Evolutionary conservation across 345 rosid species (phyloP).

Genomic region (Euphorbia pulcherrima): DNA sequence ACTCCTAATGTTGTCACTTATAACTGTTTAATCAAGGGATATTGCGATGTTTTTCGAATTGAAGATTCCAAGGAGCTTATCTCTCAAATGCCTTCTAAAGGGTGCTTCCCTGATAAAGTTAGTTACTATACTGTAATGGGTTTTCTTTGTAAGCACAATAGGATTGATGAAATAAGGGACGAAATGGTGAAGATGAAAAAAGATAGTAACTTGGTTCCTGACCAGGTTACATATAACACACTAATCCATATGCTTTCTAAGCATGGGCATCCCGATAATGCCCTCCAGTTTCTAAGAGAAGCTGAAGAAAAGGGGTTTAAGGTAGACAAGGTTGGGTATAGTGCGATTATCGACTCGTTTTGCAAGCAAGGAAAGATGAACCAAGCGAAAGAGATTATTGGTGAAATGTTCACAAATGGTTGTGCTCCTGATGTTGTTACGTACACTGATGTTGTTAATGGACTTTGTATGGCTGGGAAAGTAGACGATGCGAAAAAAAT

Average conservation of each 20-base stretch:
- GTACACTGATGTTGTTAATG: constrained; percentile 73
- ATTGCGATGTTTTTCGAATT: constrained; percentile 53
- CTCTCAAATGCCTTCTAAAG: constrained; percentile 54
- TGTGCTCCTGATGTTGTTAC: constrained; percentile 90
- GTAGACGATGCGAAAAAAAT: constrained; percentile 72
- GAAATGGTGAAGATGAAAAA: constrained; percentile 65
- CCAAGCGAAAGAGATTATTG: constrained; percentile 67
- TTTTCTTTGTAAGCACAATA: constrained; percentile 63
- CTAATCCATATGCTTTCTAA: constrained; percentile 74
- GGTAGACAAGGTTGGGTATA: constrained; percentile 70
- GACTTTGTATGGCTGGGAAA: constrained; percentile 67
- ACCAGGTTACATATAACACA: constrained; percentile 76
- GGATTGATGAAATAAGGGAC: constrained; percentile 54
- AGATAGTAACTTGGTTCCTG: constrained; percentile 51
- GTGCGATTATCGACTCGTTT: constrained; percentile 64
- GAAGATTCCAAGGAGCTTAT: constrained; percentile 67
- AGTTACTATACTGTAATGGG: constrained; percentile 75
- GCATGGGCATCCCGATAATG: constrained; percentile 67
- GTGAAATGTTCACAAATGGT: constrained; percentile 62
- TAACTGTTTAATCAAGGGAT: constrained; percentile 84
- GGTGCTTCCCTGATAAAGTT: constrained; percentile 77
- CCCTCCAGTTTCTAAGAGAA: constrained; percentile 68
- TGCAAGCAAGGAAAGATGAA: constrained; percentile 66
- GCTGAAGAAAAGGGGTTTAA: constrained; percentile 62
- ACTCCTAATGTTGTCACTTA: constrained; percentile 63